Evolutionary conservation across 768 basidiomycete genomes (phyloP), one percentile per base, ranked within the genome.

Genomic region (Mycena rosella): DNA sequence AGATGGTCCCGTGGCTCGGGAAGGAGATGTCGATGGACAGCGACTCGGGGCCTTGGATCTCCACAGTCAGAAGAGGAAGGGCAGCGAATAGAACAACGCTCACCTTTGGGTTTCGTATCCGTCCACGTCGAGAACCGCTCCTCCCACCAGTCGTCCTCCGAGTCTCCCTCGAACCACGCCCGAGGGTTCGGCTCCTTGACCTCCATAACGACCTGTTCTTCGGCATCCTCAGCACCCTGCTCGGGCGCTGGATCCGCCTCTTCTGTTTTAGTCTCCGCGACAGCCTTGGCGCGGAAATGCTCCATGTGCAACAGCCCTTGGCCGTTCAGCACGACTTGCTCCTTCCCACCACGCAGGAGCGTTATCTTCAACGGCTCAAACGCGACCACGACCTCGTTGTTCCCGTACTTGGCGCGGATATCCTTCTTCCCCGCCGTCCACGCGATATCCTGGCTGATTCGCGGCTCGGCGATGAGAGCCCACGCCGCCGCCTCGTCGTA

Each of bases 101-200:
- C 73, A 96, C 97, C 97, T 83, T 98, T 99, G 0, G 97, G 97
- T 78, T 99, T 99, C 2, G 89, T 85, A 76, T 99, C 98, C 0
- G 91, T 95, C 91, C 95, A 96, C 6, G 91, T 86, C 26, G 81
- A 86, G 78, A 93, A 99, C 0, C 82, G 87, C 79, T 99, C 98
- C 66, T 96, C 94, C 92, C 95, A 99, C 76, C 87, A 91, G 29
- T 84, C 94, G 68, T 94, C 92, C 73, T 97, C 93, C 20, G 81
- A 80, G 14, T 93, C 91, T 15, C 95, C 95, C 76, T 97, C 96
- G 66, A 98, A 98, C 96, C 95, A 98, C 11, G 87, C 86, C 1
- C 81, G 79, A 52, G 83, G 75, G 71, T 89, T 87, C 1, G 57
- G 40, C 34, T 58, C 45, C 68, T 83, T 62, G 29, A 79, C 78